Evolutionary conservation across 371 early-diverging fungal species (phyloP), one percentile per base, ranked within the genome.

Genomic region (Batkoa obscura): DNA sequence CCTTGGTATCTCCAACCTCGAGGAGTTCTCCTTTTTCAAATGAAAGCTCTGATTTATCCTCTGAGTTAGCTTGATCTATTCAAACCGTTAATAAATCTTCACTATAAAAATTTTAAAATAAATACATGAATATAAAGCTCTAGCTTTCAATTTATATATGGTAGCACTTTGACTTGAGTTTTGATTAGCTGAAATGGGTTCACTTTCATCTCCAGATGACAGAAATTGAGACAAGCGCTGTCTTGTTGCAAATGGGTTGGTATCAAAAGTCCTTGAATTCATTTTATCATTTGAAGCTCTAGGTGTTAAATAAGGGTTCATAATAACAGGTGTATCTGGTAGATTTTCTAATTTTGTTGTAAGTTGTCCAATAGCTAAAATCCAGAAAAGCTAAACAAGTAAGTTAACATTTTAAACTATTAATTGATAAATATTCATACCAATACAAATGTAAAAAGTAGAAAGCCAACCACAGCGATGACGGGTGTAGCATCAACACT

Each of bases 11-110:
- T 34, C 84, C 66, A 58, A 95, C 78, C 32, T 87, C 87, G 60
- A 95, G 65, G 2, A 75, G 51, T 52, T 94, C 92, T 59, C 82
- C 86, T 73, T 93, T 91, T n/a, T 62, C 62, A 64, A 94, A 90
- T 2, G 84, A 80, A 5, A 95, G 66, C 66, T 95, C 96, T 59
- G 84, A 85, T 13, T 86, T 83, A 67, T 95, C 95, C 43, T 47
- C 3, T 31, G 2, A 32, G 8, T 3, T n/a, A 36, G 15, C 50
- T 50, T 78, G 74, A 63, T 87, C 76, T 76, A 47, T 12, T 13
- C 9, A 31, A 2, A 47, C 31, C 2, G 17, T 47, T 47, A 47
- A 2, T 47, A 30, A 47, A n/a, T n/a, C 17, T 4, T 47, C 3
- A 47, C 12, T 32, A 6, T 4, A 47, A 23, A 31, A 31, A 4